phyloP scores from a whole-genome alignment of 768 basidiomycete genomes.

The Boletus fagicola region DNA sequence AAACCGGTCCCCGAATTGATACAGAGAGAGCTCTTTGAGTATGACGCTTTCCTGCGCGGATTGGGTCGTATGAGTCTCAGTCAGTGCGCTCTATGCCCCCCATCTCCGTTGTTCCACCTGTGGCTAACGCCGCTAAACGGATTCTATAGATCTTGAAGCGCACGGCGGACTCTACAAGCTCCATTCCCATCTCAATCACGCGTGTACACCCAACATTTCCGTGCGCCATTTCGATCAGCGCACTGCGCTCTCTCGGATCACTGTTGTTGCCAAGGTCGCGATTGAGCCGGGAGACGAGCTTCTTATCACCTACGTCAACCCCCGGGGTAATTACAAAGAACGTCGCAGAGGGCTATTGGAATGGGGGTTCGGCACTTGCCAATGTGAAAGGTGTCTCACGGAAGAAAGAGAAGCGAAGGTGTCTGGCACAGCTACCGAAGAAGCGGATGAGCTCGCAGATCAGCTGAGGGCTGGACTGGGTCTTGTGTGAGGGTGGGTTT shows the following conservation, averaged over 20 bases:
- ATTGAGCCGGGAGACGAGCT: constrained; percentile 76
- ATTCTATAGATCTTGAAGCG: constrained; percentile 64
- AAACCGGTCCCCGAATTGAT: constrained; percentile 46
- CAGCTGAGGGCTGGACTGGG: constrained; percentile 68
- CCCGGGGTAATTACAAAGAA: constrained; percentile 35
- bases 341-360: constrained; percentile 55
- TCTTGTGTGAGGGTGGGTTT: constrained; percentile 33
- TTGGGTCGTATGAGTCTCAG: constrained; percentile 81
- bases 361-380: constrained; percentile 76
- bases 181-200: constrained; percentile 87
- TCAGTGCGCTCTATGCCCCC: constrained; percentile 36
- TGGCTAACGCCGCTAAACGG: constrained; percentile 3
- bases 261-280: constrained; percentile 61
- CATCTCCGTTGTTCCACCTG: neutral
- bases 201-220: constrained; percentile 75
- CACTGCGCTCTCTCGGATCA: constrained; percentile 69
- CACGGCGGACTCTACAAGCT: constrained; percentile 85
- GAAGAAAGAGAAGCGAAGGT: constrained; percentile 44
- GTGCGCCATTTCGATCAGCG: constrained; percentile 74
- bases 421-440: constrained; percentile 3
- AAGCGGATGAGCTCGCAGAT: constrained; percentile 48
- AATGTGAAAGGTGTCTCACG: constrained; percentile 62
- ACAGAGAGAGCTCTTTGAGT: constrained; percentile 63
- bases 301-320: constrained; percentile 75
- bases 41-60: constrained; percentile 70